Base-by-base conservation (phyloP, 352 stramenopile genomes). In the Blastocystis hominis region DNA sequence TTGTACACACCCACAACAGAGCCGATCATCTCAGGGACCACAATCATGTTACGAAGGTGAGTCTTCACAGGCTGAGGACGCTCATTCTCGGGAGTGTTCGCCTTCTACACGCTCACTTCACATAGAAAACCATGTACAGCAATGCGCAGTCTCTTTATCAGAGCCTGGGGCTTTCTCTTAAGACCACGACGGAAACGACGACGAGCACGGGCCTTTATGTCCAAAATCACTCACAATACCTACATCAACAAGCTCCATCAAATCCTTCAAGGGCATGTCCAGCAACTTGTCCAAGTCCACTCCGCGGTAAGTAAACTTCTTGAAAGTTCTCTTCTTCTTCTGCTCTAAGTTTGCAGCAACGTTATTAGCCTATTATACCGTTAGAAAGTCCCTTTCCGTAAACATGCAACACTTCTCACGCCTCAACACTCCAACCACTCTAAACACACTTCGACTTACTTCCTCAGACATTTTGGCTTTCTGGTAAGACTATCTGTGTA, bases 11-110 rank as follows among this genome's bases (percentile, higher is more conserved):
- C 96, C 89, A 99, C 94, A 88, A 98, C 96, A 89, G 94, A 98
- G 90, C 97, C 97, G 91, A 99, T 98, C 97, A 99, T 99, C 92
- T 99, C 97, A 70, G 96, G 96, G 78, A 99, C 94, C 90, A 99
- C 98, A 91, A 99, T 98, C 96, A 99, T 99, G 93, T 99, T 98
- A 92, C 97, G 94, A 86, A 99, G 91, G 93, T 99, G 97, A 81
- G 97, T 99, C 94, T 99, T 98, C 91, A 99, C 96, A 89, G 94
- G 94, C 90, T 96, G 93, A n/a, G 97, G 97, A 79, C 69, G 69
- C 24, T 79, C 69, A 91, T 98, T 98, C 92, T 99, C 97, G 88
- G 97, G 93, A 69, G 95, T 93, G 88, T 92, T 93, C 86, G 95
- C 95, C 86, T 97, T 95, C 89, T 98, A 95, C 98, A 98, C 88